Evolutionary conservation across 768 basidiomycete species (phyloP).

Genomic region (Boletus tylopilopsis): DNA sequence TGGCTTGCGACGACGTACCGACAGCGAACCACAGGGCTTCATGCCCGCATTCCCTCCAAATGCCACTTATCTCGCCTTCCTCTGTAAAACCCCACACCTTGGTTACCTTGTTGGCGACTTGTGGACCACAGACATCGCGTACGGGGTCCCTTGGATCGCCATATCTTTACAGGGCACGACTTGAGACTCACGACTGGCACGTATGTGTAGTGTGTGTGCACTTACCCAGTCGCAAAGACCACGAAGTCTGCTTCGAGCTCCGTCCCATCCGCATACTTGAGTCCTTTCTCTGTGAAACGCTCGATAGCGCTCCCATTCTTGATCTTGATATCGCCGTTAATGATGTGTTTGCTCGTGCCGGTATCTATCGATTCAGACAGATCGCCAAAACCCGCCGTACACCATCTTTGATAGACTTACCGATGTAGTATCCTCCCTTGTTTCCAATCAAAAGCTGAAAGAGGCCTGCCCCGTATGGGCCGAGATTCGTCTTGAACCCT

Average conservation of each 20-base stretch:
- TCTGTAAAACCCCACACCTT: constrained; percentile 58
- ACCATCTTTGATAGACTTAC: constrained; percentile 12
- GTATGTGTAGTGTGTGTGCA: neutral
- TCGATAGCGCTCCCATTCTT: constrained; percentile 39
- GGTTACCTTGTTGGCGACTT: constrained; percentile 42
- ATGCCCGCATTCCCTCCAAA: constrained; percentile 31
- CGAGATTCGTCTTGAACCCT: constrained; percentile 37
- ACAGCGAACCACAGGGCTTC: constrained; percentile 34
- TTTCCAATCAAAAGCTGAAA: constrained; percentile 24
- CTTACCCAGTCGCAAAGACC: constrained; percentile 31
- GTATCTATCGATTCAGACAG: constrained; percentile 21
- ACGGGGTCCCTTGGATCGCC: constrained; percentile 42
- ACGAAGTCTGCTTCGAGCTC: constrained; percentile 32
- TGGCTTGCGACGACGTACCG: constrained; percentile 14
- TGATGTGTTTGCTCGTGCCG: constrained; percentile 43
- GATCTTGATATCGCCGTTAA: constrained; percentile 47
- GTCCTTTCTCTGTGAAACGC: constrained; percentile 30
- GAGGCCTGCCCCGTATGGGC: constrained; percentile 33
- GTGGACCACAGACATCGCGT: constrained; percentile 42
- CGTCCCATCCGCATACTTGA: constrained; percentile 14
- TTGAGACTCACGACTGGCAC: neutral
- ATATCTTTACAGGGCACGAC: constrained; percentile 32
- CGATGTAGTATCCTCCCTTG: constrained; percentile 41
- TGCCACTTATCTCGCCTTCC: constrained; percentile 56
- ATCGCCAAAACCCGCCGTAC: neutral